phyloP scores from a whole-genome alignment of 2,329 filamentous ascomycete genomes.

The Trichoderma sp. region DNA sequence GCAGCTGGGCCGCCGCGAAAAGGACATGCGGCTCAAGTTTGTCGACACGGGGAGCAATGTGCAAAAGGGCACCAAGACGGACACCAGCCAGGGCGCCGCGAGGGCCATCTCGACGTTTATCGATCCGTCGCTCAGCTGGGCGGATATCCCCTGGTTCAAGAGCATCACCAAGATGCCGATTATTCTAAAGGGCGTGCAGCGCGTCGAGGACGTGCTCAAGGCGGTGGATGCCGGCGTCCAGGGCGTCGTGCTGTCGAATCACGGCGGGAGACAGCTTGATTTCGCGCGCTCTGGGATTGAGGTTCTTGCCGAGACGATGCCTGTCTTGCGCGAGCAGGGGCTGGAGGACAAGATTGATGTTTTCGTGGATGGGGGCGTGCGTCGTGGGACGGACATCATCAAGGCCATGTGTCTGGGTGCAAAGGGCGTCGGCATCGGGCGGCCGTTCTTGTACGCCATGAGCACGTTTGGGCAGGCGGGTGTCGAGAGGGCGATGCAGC shows the following conservation, averaged over 20 bases:
- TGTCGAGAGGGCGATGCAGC: constrained; percentile 88
- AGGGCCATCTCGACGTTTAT: constrained; percentile 96
- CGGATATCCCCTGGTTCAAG: constrained; percentile 90
- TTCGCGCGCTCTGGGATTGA: constrained; percentile 88
- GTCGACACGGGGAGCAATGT: constrained; percentile 80
- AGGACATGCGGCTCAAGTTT: constrained; percentile 96
- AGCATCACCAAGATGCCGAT: constrained; percentile 93
- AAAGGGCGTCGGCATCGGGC: constrained; percentile 87
- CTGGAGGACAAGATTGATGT: constrained; percentile 80
- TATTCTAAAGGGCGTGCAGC: constrained; percentile 93
- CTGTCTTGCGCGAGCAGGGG: constrained; percentile 73
- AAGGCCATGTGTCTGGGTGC: constrained; percentile 94
- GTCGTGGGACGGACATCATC: constrained; percentile 89
- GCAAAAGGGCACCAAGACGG: constrained; percentile 73
- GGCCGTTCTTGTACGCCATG: constrained; percentile 97
- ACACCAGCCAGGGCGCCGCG: constrained; percentile 88
- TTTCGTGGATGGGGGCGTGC: constrained; percentile 87
- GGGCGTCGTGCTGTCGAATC: constrained; percentile 92
- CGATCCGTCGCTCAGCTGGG: constrained; percentile 91
- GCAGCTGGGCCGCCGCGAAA: constrained; percentile 90
- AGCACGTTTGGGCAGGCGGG: constrained; percentile 83
- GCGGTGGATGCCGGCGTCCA: constrained; percentile 82
- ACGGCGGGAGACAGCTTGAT: constrained; percentile 92
- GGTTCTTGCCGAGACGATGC: constrained; percentile 90
- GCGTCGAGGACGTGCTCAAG: constrained; percentile 89